Evolutionary conservation across 164 flowering plant genomes (phyloP), one percentile per base, ranked within the genome.

Genomic region (Platanus orientalis): DNA sequence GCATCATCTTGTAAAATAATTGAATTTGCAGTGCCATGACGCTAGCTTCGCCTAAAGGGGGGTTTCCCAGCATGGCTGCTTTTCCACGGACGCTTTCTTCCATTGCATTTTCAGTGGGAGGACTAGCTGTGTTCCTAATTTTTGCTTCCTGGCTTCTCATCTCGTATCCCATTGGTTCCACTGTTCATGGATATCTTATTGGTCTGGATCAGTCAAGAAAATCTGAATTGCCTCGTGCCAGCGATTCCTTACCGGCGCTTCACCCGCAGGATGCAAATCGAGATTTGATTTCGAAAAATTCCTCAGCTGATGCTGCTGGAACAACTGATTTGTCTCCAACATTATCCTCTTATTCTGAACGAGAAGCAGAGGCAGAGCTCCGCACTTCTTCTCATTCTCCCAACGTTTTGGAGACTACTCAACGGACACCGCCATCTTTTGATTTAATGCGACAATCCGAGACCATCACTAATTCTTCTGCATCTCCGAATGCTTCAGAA

Each of bases 121-220:
- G 79, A 36, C 67, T 89, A 52, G 90, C 93, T 32, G 9, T 82
- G 42, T 85, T 89, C 65, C 71, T 91, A 59, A 44, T 80, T 57
- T 61, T 83, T 24, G 90, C 84, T 63, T 84, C 90, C 0, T 74
- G 73, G 66, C 34, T 87, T 64, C 60, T 87, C 56, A 70, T 89
- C 60, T 80, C 91, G 0, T 64, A 76, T 47, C 97, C 97, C 4
- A 76, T 82, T 61, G 85, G 87, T 47, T 65, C 81, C n/a, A 68
- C 81, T 1, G 69, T 86, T 67, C 70, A 77, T 34, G 79, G 80
- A 16, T 84, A 85, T 69, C 73, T 83, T 40, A 69, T 77, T 28
- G 72, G 70, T 39, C 59, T 74, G 19, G 75, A 81, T 64, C 61
- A 24, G 52, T 21, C 66, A 0, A 53, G 44, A 4, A 61, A 62